phyloP scores from a whole-genome alignment of 495 filamentous ascomycete species.

The Xylaria acuta region DNA sequence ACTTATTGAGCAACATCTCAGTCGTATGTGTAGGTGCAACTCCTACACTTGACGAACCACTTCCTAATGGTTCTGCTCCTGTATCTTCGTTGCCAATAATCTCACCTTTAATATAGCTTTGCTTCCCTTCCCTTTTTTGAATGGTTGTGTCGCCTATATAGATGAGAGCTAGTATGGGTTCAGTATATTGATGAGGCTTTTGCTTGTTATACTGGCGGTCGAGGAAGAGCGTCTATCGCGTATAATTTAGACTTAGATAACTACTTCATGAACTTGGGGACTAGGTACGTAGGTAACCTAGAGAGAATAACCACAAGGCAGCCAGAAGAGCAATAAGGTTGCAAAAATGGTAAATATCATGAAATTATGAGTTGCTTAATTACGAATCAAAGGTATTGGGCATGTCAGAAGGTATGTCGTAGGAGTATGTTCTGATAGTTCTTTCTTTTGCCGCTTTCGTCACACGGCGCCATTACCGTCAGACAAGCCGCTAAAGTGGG shows the following conservation, averaged over 20 bases:
- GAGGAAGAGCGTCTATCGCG: not conserved
- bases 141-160: not conserved
- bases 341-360: not conserved
- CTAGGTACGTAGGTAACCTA: no score
- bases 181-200: no score
- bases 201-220: no score
- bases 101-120: not conserved
- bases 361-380: not conserved
- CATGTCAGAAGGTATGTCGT: not conserved
- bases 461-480: constrained; percentile 11
- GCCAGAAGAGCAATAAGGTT: not conserved
- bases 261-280: not conserved
- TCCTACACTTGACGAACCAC: no score
- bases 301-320: not conserved
- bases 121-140: no score
- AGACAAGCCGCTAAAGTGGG: constrained; percentile 16
- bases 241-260: no score
- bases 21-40: not conserved
- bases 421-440: not conserved
- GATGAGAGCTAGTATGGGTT: no score
- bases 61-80: no score
- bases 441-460: constrained; percentile 17
- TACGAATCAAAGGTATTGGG: not conserved
- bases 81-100: not conserved
- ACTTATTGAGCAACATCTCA: no score